Base-by-base conservation (phyloP, 139 green algal genomes). In the Chlorella vulgaris region DNA sequence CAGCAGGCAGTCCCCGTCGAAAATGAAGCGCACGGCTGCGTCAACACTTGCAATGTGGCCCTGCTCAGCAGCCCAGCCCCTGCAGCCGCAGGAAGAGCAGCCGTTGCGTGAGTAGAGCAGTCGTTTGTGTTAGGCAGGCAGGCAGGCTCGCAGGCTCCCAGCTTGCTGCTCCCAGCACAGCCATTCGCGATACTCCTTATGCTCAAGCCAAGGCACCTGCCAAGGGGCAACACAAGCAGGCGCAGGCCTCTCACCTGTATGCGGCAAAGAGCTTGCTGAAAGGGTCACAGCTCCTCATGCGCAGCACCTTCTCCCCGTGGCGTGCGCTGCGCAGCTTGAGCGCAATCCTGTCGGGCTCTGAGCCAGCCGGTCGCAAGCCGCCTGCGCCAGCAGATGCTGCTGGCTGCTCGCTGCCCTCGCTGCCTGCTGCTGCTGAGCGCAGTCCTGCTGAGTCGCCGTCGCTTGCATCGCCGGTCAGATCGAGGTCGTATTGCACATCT, bases 1-100 rank as follows among this genome's bases (percentile, higher is more conserved):
- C 6, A 15, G 26, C 74, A 88, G 35, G 21, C 8, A 40, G 28
- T 88, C 84, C 1, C 84, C 84, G 43, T 88, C 84, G 78, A 88
- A 87, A 35, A 76, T 55, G 36, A 86, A 88, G 13, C 36, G 67
- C 38, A 85, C 42, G 7, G 65, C 39, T 31, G 76, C 67, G 7
- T 76, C 79, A 7, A 7, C 31, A 2, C 39, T 28, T 0, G 29
- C 26, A 15, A 83, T 26, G 55, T 60, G 55, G 8, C 55, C 67
- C 58, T 62, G 22, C 58, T 33, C 15, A 13, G 60, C 39, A 0
- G 73, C 73, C 73, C 73, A 79, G 24, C 28, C 21, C 35, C 73
- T 79, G 73, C 73, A 6, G 51, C 1, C 1, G 51, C 18, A 26
- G 50, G 31, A 50, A 7, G 2, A 67, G 22, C 13, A 10, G 47